A percentile compares a stretch with the other conserved stretches of the same genome.
Conservation (phyloP, 192 early-diverging fungal genomes). For the Thamnidium elegans region DNA sequence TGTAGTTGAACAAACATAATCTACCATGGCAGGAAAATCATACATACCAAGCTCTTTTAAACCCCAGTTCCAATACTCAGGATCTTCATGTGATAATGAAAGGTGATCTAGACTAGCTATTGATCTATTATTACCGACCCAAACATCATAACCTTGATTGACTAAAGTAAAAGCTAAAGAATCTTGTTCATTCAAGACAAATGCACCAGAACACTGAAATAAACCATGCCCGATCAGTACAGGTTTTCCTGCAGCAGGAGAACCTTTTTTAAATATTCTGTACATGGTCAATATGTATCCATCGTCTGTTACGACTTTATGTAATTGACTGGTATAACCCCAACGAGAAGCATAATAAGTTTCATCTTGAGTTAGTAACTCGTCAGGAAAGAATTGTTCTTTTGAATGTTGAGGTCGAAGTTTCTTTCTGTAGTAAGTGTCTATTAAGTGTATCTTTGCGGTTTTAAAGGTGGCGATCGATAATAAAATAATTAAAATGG, state of each 20-base stretch:
- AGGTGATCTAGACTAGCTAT: slow-evolving; percentile 31
- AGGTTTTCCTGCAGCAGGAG: slow-evolving; percentile 32
- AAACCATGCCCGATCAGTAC: slow-evolving; percentile 96
- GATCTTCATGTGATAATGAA: slow-evolving; percentile 8
- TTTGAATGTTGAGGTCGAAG: background rate
- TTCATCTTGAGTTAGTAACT: slow-evolving; percentile 23
- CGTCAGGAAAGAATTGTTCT: background rate
- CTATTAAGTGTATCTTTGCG: background rate
- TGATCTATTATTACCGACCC: slow-evolving; percentile 91
- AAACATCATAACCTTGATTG: slow-evolving; percentile 92
- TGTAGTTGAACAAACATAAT: slow-evolving; percentile 27
- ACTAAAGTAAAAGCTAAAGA: slow-evolving; percentile 82
- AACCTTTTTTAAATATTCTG: background rate
- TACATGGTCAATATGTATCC: slow-evolving; percentile 24
- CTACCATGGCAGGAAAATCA: slow-evolving; percentile 82
- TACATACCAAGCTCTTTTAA: slow-evolving; percentile 86
- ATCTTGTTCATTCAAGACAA: slow-evolving; percentile 70
- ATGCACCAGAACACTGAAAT: slow-evolving; percentile 90
- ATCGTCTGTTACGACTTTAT: slow-evolving; percentile 23
- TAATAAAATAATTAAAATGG: background rate
- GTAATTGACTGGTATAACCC: slow-evolving; percentile 24
- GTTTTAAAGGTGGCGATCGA: background rate
- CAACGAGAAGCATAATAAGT: slow-evolving; percentile 22
- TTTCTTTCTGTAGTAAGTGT: background rate
- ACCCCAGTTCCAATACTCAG: slow-evolving; percentile 80